These are phyloP conservation scores for Porpolomopsis calyptriformis DNA, from an alignment of 768 basidiomycete species.

Conservation along the genomic window DNA sequence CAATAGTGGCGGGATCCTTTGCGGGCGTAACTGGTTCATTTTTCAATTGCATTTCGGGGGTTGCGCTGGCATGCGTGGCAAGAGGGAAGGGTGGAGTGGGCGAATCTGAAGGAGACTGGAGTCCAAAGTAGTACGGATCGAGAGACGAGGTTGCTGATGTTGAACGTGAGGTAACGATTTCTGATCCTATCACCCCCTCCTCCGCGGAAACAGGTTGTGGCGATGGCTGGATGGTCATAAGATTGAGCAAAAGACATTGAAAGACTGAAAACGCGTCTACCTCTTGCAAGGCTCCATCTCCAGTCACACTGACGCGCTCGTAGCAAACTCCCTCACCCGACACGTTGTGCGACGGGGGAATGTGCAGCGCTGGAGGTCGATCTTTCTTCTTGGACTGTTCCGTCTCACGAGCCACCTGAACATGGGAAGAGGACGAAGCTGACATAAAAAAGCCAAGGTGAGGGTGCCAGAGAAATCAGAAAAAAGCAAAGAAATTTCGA, in stretches of 20 bases:
- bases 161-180: constrained; percentile 48
- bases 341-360: constrained; percentile 26
- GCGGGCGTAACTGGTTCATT: constrained; percentile 61
- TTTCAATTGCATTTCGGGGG: constrained; percentile 46
- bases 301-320: constrained; percentile 22
- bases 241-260: constrained; percentile 14
- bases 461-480: constrained; percentile 11
- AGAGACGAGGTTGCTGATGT: constrained; percentile 70
- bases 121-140: constrained; percentile 83
- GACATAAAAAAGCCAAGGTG: constrained; percentile 19
- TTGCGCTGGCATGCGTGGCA: constrained; percentile 34
- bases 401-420: constrained; percentile 24
- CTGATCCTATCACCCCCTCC: constrained; percentile 34
- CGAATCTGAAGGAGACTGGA: constrained; percentile 58
- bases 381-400: constrained; percentile 35
- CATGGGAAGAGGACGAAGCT: constrained; percentile 27
- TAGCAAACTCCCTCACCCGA: constrained; percentile 32
- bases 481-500: constrained; percentile 1
- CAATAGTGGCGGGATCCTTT: constrained; percentile 68
- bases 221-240: constrained; percentile 21
- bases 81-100: constrained; percentile 46
- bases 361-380: constrained; percentile 43
- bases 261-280: constrained; percentile 18
- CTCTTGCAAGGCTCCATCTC: constrained; percentile 21
- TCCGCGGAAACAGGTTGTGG: constrained; percentile 37